Conservation (phyloP, 768 basidiomycete genomes). For the Termitomyces sp. region DNA sequence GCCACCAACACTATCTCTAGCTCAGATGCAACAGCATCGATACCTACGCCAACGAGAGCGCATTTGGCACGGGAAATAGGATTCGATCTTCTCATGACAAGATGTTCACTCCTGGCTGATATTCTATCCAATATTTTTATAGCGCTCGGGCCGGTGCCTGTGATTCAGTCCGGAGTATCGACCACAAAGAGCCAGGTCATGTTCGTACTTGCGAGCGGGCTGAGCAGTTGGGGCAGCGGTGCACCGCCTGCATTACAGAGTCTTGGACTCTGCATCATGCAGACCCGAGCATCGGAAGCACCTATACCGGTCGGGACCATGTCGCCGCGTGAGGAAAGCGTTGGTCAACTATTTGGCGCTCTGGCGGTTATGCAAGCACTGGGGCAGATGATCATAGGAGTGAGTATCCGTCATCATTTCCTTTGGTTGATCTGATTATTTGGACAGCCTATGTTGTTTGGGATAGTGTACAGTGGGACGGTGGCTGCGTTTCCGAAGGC, state of each 20-base stretch:
- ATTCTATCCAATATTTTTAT: slow-evolving; percentile 59
- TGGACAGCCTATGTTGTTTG: slow-evolving; percentile 63
- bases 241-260: slow-evolving; percentile 65
- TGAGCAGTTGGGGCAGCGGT: slow-evolving; percentile 63
- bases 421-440: slow-evolving; percentile 1
- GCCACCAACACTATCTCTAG: slow-evolving; percentile 2
- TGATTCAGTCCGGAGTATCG: slow-evolving; percentile 17
- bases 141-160: slow-evolving; percentile 43
- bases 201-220: slow-evolving; percentile 56
- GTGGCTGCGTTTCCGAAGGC: slow-evolving; percentile 66
- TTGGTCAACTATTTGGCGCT: slow-evolving; percentile 65
- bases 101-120: slow-evolving; percentile 60
- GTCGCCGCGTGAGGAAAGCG: slow-evolving; percentile 20
- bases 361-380: slow-evolving; percentile 65
- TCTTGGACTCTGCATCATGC: slow-evolving; percentile 60
- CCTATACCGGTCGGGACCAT: slow-evolving; percentile 1
- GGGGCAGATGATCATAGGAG: slow-evolving; percentile 60
- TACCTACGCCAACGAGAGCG: slow-evolving; percentile 42
- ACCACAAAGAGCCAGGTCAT: slow-evolving; percentile 31
- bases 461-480: slow-evolving; percentile 61
- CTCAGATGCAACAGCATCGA: slow-evolving; percentile 10
- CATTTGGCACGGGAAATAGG: slow-evolving; percentile 58
- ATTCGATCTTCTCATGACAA: slow-evolving; percentile 63
- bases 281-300: slow-evolving; percentile 33
- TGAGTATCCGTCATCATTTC: slow-evolving; percentile 15